Base-by-base conservation (phyloP, 805 yeast species). In the Pichia exigua region DNA sequence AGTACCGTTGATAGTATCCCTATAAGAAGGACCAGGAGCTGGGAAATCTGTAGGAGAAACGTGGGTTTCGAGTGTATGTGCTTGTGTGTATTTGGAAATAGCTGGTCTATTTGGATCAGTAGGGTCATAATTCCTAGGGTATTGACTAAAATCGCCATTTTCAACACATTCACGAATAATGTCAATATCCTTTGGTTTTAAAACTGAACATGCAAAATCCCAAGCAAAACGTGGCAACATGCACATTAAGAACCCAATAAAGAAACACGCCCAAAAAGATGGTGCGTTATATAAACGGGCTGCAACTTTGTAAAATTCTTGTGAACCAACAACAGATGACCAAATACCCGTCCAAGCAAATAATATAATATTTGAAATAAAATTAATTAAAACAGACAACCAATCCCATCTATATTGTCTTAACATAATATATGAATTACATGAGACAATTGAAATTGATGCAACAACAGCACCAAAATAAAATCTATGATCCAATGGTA, bases 401-500 rank as follows among this genome's bases (percentile, higher is more conserved):
- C 89, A 85, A 67, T 87, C 95, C 95, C 95, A 87, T 62, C 89
- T 75, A 62, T 77, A 78, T 63, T 84, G 87, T 59, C 83, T 89
- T 55, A 83, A 65, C 57, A 83, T 62, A 51, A 86, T 76, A 64
- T 83, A 85, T 4, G 77, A 54, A 61, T 87, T 83, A 69, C 91
- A 84, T 0, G 91, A 66, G 24, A 82, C 71, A 47, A 80, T 83
- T 4, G 90, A 76, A 59, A 85, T 83, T 28, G 82, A 72, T 1
- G 87, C 81, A 49, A 83, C 88, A 47, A 77, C 69, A 0, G 80
- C 72, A 63, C 94, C 95, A 54, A 87, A 75, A 74, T 80, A 78
- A 62, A 77, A 87, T 61, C 95, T 75, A 64, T 86, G 94, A 60
- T 83, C 89, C 41, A 83, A 58, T 5, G 73, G 71, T 59, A 82